Evolutionary conservation across 1,139 yeast species (phyloP).

Genomic region (Kluyveromyces sp.): DNA sequence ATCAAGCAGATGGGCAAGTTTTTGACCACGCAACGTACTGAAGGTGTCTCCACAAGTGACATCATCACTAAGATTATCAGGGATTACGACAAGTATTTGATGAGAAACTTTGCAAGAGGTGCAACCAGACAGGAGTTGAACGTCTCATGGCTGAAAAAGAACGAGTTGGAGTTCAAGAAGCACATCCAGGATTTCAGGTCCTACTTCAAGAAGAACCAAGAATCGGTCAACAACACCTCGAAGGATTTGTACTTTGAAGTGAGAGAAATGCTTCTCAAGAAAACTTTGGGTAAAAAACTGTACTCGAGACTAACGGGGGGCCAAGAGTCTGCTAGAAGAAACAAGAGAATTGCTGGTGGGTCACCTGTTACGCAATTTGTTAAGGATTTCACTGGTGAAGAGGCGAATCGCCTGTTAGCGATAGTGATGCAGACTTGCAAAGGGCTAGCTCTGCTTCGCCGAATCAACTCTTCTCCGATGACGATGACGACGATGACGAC

Average conservation of each 20-base stretch:
- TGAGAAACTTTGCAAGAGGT: conserved; percentile 96
- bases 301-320: conserved; percentile 26
- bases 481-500: conserved; percentile 7
- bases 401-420: conserved; percentile 3
- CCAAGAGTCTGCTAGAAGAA: conserved; percentile 19
- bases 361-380: conserved; percentile 65
- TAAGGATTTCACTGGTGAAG: conserved; percentile 39
- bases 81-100: conserved; percentile 91
- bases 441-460: conserved; percentile 5
- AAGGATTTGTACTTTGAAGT: conserved; percentile 79
- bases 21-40: conserved; percentile 90
- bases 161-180: conserved; percentile 87
- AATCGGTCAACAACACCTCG: conserved; percentile 64
- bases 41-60: conserved; percentile 92
- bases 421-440: conserved; percentile 3
- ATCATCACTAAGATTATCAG: conserved; percentile 90
- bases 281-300: conserved; percentile 33
- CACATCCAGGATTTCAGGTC: conserved; percentile 82
- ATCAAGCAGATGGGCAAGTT: conserved; percentile 87
- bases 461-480: conserved; percentile 3
- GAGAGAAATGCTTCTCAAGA: conserved; percentile 58
- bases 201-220: conserved; percentile 70
- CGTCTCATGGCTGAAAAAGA: conserved; percentile 94
- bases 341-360: conserved; percentile 10
- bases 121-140: conserved; percentile 93